These are phyloP conservation scores for Rhodamnia rubescens DNA, from an alignment of 345 rosid genomes.

Conservation along the genomic window DNA sequence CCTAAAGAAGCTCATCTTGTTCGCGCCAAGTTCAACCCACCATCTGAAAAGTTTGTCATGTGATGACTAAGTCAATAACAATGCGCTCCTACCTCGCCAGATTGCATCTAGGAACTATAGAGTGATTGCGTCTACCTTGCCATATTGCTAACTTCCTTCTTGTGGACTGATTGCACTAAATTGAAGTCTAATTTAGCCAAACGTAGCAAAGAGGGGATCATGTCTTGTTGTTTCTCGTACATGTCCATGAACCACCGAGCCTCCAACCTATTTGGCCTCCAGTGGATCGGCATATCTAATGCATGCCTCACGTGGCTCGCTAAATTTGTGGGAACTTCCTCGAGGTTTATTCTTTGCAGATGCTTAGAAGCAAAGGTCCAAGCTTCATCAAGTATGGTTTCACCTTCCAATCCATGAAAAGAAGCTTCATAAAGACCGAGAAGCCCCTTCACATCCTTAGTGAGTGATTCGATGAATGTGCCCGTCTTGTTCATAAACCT, in stretches of 20 bases:
- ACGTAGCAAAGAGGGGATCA: constrained; percentile 1
- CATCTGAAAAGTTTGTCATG: background rate
- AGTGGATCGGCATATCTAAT: background rate
- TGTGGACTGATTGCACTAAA: background rate
- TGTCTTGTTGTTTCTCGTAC: constrained; percentile 2
- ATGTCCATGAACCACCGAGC: constrained; percentile 3
- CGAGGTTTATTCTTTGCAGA: background rate
- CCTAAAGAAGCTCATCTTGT: background rate
- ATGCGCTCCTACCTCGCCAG: background rate
- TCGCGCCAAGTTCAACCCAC: constrained; percentile 5
- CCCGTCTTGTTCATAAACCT: constrained; percentile 4
- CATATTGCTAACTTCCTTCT: background rate
- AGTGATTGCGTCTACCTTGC: background rate
- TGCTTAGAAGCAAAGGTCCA: background rate
- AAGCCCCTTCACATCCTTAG: no score
- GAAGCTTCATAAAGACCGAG: no score
- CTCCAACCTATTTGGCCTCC: constrained; percentile 7
- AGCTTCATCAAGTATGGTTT: constrained; percentile 4
- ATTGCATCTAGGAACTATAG: background rate
- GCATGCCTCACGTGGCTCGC: background rate
- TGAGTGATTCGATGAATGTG: background rate
- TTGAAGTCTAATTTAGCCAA: constrained; percentile 12
- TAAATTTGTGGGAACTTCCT: background rate
- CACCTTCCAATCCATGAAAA: background rate
- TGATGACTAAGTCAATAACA: background rate